These are phyloP conservation scores for Pseudopediastrum boryanum DNA, from an alignment of 139 green algal species.

Conservation along the genomic window DNA sequence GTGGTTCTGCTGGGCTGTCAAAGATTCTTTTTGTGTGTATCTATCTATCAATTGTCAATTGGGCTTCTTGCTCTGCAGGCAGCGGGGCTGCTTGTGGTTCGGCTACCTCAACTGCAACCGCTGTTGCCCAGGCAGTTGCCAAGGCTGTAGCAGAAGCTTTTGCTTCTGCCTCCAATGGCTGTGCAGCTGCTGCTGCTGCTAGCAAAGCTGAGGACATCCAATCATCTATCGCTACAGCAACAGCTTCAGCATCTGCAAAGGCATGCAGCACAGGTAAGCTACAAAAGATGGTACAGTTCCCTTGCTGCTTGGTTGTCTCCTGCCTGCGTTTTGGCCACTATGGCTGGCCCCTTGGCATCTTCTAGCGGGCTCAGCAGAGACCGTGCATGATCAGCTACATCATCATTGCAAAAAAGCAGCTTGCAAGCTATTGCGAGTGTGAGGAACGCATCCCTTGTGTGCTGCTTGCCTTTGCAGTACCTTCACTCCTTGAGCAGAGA, in stretches of 20 bases:
- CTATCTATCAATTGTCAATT: too few species aligned
- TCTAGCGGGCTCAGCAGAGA: too few species aligned
- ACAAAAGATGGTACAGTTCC: neutral
- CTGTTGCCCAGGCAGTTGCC: constrained; percentile 17
- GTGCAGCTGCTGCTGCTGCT: constrained; percentile 7
- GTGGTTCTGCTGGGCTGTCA: neutral
- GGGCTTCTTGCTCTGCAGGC: constrained; percentile 22
- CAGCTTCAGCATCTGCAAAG: neutral
- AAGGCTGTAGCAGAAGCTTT: constrained; percentile 10
- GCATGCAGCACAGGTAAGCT: constrained; percentile 21
- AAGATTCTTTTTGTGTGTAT: too few species aligned
- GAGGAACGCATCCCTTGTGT: too few species aligned
- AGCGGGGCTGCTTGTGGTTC: neutral
- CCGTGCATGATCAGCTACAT: too few species aligned
- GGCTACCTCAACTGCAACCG: neutral
- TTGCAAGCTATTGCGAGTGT: too few species aligned
- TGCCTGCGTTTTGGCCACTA: constrained; percentile 3
- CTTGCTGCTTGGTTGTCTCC: neutral
- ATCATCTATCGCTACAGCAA: neutral
- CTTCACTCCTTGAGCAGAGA: too few species aligned
- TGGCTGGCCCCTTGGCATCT: too few species aligned
- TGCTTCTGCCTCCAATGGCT: constrained; percentile 18
- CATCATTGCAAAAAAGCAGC: too few species aligned
- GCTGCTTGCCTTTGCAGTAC: too few species aligned
- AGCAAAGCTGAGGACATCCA: constrained; percentile 6